Conservation (phyloP, 352 stramenopile genomes). For the Globisporangium middletonii region DNA sequence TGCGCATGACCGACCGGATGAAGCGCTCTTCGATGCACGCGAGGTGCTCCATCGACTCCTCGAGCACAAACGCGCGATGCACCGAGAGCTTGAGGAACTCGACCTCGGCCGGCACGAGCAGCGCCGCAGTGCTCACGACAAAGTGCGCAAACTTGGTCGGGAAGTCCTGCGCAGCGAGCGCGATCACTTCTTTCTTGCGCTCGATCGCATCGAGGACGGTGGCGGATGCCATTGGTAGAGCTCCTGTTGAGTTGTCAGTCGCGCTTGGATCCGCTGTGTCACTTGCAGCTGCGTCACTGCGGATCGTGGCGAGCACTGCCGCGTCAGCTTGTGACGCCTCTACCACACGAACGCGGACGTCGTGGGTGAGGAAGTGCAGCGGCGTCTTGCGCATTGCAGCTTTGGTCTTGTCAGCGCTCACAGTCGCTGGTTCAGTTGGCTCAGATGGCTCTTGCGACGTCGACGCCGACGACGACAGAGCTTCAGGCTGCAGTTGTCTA, state of each 20-base stretch:
- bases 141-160: conserved; percentile 74
- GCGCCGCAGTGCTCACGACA: conserved; percentile 55
- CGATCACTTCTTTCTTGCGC: conserved; percentile 31
- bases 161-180: conserved; percentile 44
- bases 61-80: conserved; percentile 52
- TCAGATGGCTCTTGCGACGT: neutral
- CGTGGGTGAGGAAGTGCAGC: conserved; percentile 20
- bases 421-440: neutral
- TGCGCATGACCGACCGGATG: conserved; percentile 70
- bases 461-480: neutral
- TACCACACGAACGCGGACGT: conserved; percentile 31
- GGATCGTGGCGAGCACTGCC: conserved; percentile 16
- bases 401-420: conserved; percentile 19
- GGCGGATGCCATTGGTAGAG: conserved; percentile 8
- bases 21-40: conserved; percentile 48
- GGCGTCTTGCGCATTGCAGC: conserved; percentile 23
- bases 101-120: conserved; percentile 54
- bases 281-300: too few relatives aligned
- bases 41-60: conserved; percentile 69
- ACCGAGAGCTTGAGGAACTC: conserved; percentile 67
- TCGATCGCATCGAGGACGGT: conserved; percentile 24
- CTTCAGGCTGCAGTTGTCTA: neutral
- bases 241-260: neutral
- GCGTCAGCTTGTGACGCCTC: conserved; percentile 29
- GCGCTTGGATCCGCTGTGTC: neutral